Conservation (phyloP, 495 filamentous ascomycete species). For the Xylaria flabelliformis region DNA sequence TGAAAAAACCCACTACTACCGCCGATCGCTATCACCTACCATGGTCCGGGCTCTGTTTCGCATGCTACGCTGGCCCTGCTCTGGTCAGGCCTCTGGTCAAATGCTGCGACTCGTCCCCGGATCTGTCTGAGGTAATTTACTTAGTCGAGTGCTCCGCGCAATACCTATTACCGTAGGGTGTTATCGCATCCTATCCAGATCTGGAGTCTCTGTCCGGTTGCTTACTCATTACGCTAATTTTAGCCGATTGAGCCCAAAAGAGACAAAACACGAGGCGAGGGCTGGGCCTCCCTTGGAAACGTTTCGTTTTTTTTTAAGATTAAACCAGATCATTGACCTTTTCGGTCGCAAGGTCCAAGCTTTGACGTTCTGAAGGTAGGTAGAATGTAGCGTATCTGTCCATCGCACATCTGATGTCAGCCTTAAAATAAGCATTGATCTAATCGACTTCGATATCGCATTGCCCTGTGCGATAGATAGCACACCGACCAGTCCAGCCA, state of each 20-base stretch:
- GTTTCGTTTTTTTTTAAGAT: not conserved
- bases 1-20: slow-evolving; percentile 1
- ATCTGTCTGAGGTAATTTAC: slow-evolving; percentile 13
- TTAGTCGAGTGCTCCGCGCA: not conserved
- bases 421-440: slow-evolving; percentile 6
- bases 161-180: not conserved
- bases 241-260: not conserved
- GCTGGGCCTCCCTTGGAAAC: not conserved
- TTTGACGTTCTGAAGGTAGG: not conserved
- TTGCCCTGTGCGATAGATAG: not conserved
- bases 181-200: slow-evolving; percentile 1
- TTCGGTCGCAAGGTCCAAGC: not conserved
- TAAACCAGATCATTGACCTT: not conserved
- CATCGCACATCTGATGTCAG: slow-evolving; percentile 8
- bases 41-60: not conserved
- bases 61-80: not conserved
- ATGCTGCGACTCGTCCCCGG: not conserved
- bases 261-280: not conserved
- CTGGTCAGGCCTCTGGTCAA: not conserved
- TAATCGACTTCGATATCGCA: not conserved
- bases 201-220: not conserved
- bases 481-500: not conserved
- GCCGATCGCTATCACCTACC: slow-evolving; percentile 17
- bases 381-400: not conserved
- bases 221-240: slow-evolving; percentile 12